Base-by-base conservation (phyloP, 1,284 basidiomycete genomes). In the Cystobasidium slooffiae region DNA sequence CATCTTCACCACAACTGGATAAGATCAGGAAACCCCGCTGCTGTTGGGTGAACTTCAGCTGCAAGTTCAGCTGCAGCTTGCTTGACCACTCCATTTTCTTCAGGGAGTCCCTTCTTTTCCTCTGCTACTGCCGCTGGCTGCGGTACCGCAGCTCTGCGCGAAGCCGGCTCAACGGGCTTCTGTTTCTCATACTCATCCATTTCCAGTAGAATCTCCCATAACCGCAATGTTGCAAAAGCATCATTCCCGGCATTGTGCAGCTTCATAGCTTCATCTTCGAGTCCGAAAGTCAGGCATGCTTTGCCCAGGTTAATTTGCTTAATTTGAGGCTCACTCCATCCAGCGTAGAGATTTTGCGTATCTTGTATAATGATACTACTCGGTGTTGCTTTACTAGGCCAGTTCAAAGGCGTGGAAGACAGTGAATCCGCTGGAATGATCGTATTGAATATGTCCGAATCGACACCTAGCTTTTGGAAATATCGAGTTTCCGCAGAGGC, bases 181-280 rank as follows among this genome's bases (percentile, higher is more conserved):
- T 59, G 66, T 37, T 8, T 24, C 44, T 52, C 39, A 46, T 47
- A 41, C 8, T 18, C 49, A 37, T 66, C 62, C 70, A 58, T 65
- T 22, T 56, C 52, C 52, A 77, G 59, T 16, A 78, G 22, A 12
- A 44, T 64, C 49, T 69, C 64, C 59, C 75, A 78, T 1, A 78
- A 22, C 37, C 61, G 22, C 4, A 78, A 49, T 3, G 77, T 78
- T 22, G 67, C 76, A 59, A 66, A 52, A 0, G 91, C 91, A 81
- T 93, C 91, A 79, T 93, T 93, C 0, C 92, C 92, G 1, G 91
- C 91, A 80, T 93, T 93, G 84, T 93, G 91, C 68, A 91, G 83
- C 78, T 85, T 85, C 0, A 86, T 86, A 0, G 56, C 72, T 49
- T 46, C 72, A 24, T 41, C 49, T 20, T 53, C 31, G 10, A 73